Evolutionary conservation across 1,284 basidiomycete genomes (phyloP).

Genomic region (Phellopilus nigrolimitatus): DNA sequence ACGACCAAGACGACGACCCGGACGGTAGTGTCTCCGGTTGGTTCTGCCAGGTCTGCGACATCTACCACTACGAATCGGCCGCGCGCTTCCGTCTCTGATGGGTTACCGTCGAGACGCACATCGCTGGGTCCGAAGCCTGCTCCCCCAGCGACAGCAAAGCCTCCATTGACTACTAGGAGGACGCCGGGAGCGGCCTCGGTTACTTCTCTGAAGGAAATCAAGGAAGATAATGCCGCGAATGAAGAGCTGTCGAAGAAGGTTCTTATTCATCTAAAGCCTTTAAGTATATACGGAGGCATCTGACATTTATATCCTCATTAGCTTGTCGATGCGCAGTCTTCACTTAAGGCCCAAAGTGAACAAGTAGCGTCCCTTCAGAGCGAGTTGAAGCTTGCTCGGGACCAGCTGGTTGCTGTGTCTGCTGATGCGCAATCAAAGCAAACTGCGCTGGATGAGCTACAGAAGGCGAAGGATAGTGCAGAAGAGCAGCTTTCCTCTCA

Average conservation of each 20-base stretch:
- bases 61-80: constrained; percentile 39
- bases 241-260: constrained; percentile 62
- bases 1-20: constrained; percentile 28
- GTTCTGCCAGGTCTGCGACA: constrained; percentile 31
- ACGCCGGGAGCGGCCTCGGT: constrained; percentile 55
- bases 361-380: constrained; percentile 46
- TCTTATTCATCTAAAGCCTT: constrained; percentile 10
- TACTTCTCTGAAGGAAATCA: constrained; percentile 63
- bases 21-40: constrained; percentile 47
- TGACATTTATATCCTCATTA: constrained; percentile 30
- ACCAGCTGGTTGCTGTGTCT: constrained; percentile 43
- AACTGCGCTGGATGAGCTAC: constrained; percentile 40
- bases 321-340: constrained; percentile 55
- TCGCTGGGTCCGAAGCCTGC: constrained; percentile 30
- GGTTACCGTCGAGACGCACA: constrained; percentile 29
- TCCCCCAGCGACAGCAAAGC: constrained; percentile 27
- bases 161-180: constrained; percentile 29
- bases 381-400: constrained; percentile 46
- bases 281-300: constrained; percentile 20
- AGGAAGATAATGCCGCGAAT: constrained; percentile 51
- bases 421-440: constrained; percentile 46
- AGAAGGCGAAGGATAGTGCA: constrained; percentile 42
- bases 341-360: constrained; percentile 46
- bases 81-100: constrained; percentile 52
- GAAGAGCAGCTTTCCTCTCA: constrained; percentile 45